A percentile compares a stretch with the other conserved stretches of the same genome.
phyloP scores from a whole-genome alignment of 2,329 filamentous ascomycete species.

The Penicillium sp. region DNA sequence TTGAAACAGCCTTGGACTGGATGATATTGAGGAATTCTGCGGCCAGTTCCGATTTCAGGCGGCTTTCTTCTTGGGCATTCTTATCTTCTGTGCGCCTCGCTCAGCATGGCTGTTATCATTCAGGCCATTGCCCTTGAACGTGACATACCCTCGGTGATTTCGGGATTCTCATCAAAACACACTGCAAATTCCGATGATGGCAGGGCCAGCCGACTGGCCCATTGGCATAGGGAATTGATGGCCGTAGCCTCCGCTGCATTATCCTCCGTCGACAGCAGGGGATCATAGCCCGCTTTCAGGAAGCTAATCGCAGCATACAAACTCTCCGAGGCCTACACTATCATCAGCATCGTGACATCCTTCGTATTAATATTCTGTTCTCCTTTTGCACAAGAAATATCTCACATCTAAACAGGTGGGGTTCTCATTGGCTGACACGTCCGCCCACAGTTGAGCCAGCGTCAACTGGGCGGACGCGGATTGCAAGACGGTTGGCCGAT shows the following conservation, averaged over 20 bases:
- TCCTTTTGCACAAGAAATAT: too few species aligned
- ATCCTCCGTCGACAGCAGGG: conserved; percentile 17
- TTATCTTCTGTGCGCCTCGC: conserved; percentile 16
- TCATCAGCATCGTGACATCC: background rate
- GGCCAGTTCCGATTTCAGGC: conserved; percentile 34
- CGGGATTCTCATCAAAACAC: conserved; percentile 29
- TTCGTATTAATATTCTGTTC: too few species aligned
- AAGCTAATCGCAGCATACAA: conserved; percentile 33
- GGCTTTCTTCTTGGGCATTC: conserved; percentile 27
- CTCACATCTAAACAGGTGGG: conserved; percentile 29
- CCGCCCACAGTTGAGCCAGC: conserved; percentile 35
- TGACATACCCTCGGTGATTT: conserved; percentile 19
- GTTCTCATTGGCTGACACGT: conserved; percentile 31
- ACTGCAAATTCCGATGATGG: conserved; percentile 39
- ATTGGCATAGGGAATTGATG: conserved; percentile 34
- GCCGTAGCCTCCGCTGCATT: conserved; percentile 28
- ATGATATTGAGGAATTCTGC: conserved; percentile 30
- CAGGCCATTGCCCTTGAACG: background rate
- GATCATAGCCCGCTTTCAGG: conserved; percentile 26
- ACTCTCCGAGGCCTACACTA: conserved; percentile 35
- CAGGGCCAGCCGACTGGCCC: conserved; percentile 36
- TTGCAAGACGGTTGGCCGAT: conserved; percentile 13
- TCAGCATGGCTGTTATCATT: background rate
- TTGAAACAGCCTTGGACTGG: conserved; percentile 10
- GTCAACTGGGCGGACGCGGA: conserved; percentile 10